Evolutionary conservation across 257 asterid genomes (phyloP).

Genomic region (Lycium ferocissimum): DNA sequence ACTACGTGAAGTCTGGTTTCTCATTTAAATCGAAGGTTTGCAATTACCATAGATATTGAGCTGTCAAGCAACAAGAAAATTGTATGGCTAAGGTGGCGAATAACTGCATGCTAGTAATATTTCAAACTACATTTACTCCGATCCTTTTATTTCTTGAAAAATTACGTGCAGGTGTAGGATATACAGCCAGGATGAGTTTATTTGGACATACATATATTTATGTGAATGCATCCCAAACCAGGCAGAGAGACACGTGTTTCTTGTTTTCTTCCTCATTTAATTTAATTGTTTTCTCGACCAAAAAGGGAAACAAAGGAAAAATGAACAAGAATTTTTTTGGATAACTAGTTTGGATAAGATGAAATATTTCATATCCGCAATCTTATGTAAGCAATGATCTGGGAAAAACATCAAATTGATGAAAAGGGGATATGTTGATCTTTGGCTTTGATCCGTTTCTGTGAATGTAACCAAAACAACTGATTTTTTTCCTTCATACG

Average conservation of each 20-base stretch:
- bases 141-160: neutral
- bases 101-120: neutral
- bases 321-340: neutral
- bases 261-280: neutral
- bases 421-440: conserved; percentile 2
- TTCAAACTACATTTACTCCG: neutral
- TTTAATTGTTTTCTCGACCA: neutral
- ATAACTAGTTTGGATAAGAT: conserved; percentile 17
- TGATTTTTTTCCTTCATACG: neutral
- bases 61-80: conserved; percentile 20
- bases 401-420: conserved; percentile 2
- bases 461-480: neutral
- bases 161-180: conserved; percentile 2
- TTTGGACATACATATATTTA: conserved; percentile 24
- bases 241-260: conserved; percentile 26
- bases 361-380: conserved; percentile 9
- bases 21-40: conserved; percentile 21
- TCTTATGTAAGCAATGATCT: conserved; percentile 10
- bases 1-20: neutral
- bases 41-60: conserved; percentile 13
- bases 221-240: conserved; percentile 34
- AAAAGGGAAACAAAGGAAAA: neutral
- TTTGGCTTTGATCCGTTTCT: conserved; percentile 8
- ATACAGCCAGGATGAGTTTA: neutral
- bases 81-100: neutral